A percentile compares a stretch with the other conserved stretches of the same genome.
Conservation (phyloP, 1,284 basidiomycete species). For the Cryptococcus depauperatus region DNA sequence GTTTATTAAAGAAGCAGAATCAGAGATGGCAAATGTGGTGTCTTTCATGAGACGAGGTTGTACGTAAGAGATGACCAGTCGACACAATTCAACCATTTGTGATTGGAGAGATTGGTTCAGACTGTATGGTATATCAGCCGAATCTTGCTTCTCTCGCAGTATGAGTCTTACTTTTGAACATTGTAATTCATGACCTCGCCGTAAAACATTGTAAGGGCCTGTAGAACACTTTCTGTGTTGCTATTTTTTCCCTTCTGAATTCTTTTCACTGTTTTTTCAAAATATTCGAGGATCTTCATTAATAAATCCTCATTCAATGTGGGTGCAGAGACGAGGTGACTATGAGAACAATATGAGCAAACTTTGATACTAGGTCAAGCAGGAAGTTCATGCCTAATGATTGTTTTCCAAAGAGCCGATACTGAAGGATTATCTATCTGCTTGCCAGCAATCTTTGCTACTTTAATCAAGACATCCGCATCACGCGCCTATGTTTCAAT, state of each 20-base stretch:
- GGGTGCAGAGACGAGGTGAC: neutral
- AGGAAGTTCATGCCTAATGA: neutral
- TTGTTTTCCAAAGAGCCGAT: neutral
- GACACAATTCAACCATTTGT: neutral
- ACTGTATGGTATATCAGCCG: too few relatives aligned
- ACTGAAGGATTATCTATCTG: neutral
- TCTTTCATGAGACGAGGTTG: neutral
- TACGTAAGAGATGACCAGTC: neutral
- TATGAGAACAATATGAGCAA: neutral
- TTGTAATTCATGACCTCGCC: neutral
- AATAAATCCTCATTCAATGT: neutral
- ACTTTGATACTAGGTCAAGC: neutral
- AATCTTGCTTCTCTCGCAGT: neutral
- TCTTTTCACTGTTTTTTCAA: neutral
- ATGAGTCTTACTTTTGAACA: conserved; percentile 3
- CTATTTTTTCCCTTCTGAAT: neutral
- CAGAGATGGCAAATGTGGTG: neutral
- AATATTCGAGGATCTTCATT: neutral
- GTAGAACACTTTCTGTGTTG: neutral
- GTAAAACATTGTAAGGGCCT: conserved; percentile 2
- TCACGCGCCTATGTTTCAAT: neutral
- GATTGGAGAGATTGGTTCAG: too few relatives aligned
- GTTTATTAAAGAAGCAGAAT: neutral
- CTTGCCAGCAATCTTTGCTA: neutral
- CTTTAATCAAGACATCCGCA: neutral